These are phyloP conservation scores for Acacia crassicarpa DNA, from an alignment of 306 rosid species.

Conservation along the genomic window DNA sequence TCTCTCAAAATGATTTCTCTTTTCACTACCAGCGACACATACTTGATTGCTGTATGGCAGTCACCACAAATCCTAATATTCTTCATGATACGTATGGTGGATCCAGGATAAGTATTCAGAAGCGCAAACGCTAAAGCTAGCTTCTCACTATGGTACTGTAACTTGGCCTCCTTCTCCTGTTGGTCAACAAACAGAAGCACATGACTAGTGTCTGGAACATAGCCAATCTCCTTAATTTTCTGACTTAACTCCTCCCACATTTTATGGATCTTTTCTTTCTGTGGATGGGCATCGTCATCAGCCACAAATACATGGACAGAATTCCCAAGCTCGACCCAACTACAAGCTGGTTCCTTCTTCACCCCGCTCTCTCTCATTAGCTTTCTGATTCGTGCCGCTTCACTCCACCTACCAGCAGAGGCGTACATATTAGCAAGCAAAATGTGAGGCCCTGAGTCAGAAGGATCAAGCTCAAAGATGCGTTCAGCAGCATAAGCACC, in stretches of 20 bases:
- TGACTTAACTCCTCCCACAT: constrained; percentile 49
- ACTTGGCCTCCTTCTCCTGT: constrained; percentile 46
- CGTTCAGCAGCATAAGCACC: constrained; percentile 51
- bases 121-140: constrained; percentile 58
- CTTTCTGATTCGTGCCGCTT: constrained; percentile 48
- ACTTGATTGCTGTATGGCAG: constrained; percentile 52
- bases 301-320: constrained; percentile 44
- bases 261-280: constrained; percentile 39
- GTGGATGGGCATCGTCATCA: constrained; percentile 44
- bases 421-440: constrained; percentile 52
- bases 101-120: constrained; percentile 48
- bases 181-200: constrained; percentile 47
- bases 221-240: constrained; percentile 49
- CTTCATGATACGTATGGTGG: constrained; percentile 53
- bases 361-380: constrained; percentile 47
- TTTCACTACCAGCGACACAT: constrained; percentile 42
- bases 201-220: constrained; percentile 57
- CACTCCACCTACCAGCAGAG: constrained; percentile 52
- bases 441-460: constrained; percentile 45
- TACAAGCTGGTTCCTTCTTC: constrained; percentile 29
- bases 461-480: constrained; percentile 54
- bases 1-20: constrained; percentile 54
- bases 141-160: constrained; percentile 56
- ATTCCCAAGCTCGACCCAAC: constrained; percentile 59
- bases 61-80: constrained; percentile 58